phyloP scores from a whole-genome alignment of 768 basidiomycete species.

The Suillus luteus region DNA sequence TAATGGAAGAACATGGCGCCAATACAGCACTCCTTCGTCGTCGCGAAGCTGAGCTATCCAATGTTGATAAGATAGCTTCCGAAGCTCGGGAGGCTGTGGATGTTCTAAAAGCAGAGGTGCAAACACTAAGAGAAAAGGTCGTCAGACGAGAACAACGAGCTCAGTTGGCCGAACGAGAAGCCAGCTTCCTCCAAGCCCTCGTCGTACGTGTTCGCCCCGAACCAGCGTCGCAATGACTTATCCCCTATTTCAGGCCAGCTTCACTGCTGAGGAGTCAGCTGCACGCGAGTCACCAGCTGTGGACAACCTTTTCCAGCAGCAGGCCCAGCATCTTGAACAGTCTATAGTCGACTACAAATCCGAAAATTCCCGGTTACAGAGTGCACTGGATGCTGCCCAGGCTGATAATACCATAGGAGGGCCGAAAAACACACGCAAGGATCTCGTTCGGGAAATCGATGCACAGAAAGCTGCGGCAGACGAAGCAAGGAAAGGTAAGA shows the following conservation, averaged over 20 bases:
- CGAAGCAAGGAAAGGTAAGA: constrained; percentile 44
- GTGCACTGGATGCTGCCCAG: constrained; percentile 49
- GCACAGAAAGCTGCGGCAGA: constrained; percentile 39
- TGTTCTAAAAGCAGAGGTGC: constrained; percentile 39
- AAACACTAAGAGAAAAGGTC: constrained; percentile 40
- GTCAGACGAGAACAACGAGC: constrained; percentile 40
- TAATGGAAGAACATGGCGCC: constrained; percentile 70
- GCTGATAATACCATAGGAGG: constrained; percentile 32
- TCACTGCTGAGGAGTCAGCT: constrained; percentile 54
- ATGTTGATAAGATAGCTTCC: constrained; percentile 37
- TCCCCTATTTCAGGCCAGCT: constrained; percentile 53
- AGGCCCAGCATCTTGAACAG: constrained; percentile 55
- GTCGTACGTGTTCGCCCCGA: constrained; percentile 46
- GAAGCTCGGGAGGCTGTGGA: constrained; percentile 39
- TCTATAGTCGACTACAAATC: constrained; percentile 58
- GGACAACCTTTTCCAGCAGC: constrained; percentile 40
- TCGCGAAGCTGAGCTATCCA: constrained; percentile 54
- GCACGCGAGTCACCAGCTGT: constrained; percentile 30
- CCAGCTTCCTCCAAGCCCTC: constrained; percentile 67
- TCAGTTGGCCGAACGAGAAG: constrained; percentile 57
- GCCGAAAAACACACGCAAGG: constrained; percentile 32
- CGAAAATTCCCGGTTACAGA: constrained; percentile 45
- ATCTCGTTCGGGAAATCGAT: constrained; percentile 42
- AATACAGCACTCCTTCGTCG: constrained; percentile 52
- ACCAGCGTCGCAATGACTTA: background rate